These are phyloP conservation scores for Luvunga scandens DNA, from an alignment of 345 rosid species.

Conservation along the genomic window DNA sequence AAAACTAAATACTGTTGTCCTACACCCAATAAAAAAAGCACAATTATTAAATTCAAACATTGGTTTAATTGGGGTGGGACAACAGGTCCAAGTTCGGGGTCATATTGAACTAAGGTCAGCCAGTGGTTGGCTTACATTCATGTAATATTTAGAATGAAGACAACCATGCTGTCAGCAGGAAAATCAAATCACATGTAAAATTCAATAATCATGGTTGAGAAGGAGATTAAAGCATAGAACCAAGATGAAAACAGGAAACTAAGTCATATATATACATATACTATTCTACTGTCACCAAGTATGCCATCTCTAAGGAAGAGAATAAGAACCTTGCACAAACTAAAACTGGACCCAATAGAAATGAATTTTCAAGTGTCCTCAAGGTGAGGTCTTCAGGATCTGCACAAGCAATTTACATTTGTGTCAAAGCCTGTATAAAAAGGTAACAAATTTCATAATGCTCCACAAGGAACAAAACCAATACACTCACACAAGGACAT, in stretches of 20 bases:
- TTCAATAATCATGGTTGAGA: background rate
- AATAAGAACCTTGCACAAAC: slow-evolving; percentile 62
- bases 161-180: background rate
- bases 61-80: background rate
- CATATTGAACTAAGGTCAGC: background rate
- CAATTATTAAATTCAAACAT: background rate
- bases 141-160: background rate
- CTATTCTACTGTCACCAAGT: slow-evolving; percentile 4
- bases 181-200: background rate
- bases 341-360: slow-evolving; percentile 80
- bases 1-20: background rate
- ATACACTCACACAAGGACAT: slow-evolving; percentile 20
- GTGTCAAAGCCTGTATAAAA: background rate
- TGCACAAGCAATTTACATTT: slow-evolving; percentile 29
- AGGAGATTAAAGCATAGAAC: background rate
- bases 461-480: slow-evolving; percentile 9
- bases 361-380: slow-evolving; percentile 69
- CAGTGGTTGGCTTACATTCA: background rate
- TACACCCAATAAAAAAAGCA: background rate
- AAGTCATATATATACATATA: background rate
- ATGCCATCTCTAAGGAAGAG: slow-evolving; percentile 16
- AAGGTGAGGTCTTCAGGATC: slow-evolving; percentile 71
- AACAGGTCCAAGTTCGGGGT: background rate
- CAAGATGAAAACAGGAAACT: background rate
- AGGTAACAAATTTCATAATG: background rate